phyloP scores from a whole-genome alignment of 345 rosid species.

The Limnanthes douglasii region DNA sequence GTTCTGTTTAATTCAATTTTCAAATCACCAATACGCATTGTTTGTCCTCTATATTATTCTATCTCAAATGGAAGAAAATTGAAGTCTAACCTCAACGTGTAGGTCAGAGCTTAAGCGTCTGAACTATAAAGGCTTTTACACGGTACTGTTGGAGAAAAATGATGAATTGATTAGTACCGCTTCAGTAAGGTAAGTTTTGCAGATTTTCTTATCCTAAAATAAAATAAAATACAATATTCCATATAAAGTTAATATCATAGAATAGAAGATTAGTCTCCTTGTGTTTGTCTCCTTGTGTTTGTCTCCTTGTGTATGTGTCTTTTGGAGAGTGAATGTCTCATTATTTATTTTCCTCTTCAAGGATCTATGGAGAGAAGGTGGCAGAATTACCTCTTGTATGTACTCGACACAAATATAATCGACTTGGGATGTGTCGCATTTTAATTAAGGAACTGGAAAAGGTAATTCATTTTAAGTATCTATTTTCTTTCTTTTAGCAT shows the following conservation, averaged over 20 bases:
- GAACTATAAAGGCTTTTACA: constrained; percentile 71
- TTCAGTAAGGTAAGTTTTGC: constrained; percentile 36
- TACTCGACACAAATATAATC: constrained; percentile 36
- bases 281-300: background rate
- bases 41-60: background rate
- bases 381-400: constrained; percentile 55
- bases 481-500: constrained; percentile 2
- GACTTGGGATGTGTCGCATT: constrained; percentile 42
- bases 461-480: constrained; percentile 18
- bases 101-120: constrained; percentile 54
- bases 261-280: too few relatives aligned
- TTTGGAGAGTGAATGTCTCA: background rate
- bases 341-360: constrained; percentile 10
- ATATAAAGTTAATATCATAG: too few relatives aligned
- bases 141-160: constrained; percentile 50
- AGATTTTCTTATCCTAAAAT: constrained; percentile 3
- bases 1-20: too few relatives aligned
- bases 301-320: background rate
- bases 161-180: constrained; percentile 60
- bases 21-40: too few relatives aligned
- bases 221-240: constrained; percentile 4
- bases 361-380: constrained; percentile 46
- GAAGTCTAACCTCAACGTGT: constrained; percentile 10
- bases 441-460: constrained; percentile 41
- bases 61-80: constrained; percentile 3